Evolutionary conservation across 208 protist genomes (phyloP).

Genomic region (Trichomonas vaginalis): DNA sequence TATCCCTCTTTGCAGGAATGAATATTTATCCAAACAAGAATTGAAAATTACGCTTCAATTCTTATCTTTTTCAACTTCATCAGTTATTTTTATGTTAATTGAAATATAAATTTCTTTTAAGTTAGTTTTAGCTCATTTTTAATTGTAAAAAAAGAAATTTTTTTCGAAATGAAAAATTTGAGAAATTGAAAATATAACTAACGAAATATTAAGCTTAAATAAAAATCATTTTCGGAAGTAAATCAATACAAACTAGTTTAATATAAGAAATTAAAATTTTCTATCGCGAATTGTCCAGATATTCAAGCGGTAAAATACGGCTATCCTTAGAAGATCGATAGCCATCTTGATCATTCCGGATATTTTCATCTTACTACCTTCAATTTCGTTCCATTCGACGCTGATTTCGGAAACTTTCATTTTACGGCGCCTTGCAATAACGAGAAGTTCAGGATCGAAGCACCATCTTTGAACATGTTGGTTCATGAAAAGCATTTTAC

Average conservation of each 20-base stretch:
- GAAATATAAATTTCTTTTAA: too few species aligned
- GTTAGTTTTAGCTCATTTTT: too few species aligned
- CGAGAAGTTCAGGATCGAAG: conserved; percentile 32
- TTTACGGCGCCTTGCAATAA: neutral
- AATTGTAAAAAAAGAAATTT: too few species aligned
- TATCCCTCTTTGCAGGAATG: neutral
- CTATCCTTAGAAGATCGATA: neutral
- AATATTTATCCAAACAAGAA: neutral
- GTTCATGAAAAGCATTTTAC: conserved; percentile 17
- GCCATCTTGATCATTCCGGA: conserved; percentile 8
- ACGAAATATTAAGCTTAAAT: too few species aligned
- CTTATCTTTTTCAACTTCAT: too few species aligned
- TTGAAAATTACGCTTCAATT: too few species aligned
- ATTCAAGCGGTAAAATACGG: neutral
- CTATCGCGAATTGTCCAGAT: neutral
- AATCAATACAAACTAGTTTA: too few species aligned
- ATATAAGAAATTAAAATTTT: too few species aligned
- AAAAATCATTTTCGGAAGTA: too few species aligned
- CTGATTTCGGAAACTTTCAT: conserved; percentile 22
- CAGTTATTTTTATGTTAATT: too few species aligned
- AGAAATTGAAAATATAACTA: too few species aligned
- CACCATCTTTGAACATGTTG: conserved; percentile 30
- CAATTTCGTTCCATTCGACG: conserved; percentile 30
- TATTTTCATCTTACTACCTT: conserved; percentile 27
- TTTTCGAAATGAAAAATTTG: too few species aligned